phyloP scores from a whole-genome alignment of 139 green algal genomes.

The Yamagishiella unicocca region DNA sequence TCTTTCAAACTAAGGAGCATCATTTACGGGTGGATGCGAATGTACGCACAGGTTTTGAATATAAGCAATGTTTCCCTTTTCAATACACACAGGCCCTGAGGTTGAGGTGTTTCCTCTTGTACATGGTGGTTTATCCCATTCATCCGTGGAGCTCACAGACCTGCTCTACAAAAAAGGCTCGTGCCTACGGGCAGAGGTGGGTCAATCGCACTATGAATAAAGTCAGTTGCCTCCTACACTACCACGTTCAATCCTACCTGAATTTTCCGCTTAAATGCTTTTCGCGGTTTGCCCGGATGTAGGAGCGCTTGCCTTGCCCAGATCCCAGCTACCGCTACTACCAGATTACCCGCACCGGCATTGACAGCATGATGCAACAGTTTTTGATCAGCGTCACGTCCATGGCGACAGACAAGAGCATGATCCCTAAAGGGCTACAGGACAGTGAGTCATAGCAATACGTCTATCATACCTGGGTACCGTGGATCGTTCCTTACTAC shows the following conservation, averaged over 20 bases:
- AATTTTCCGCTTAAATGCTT: too few species aligned
- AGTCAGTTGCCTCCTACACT: too few species aligned
- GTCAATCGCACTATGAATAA: not conserved
- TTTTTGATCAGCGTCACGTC: not conserved
- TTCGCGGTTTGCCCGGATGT: too few species aligned
- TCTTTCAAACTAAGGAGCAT: too few species aligned
- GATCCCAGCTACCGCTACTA: slow-evolving; percentile 14
- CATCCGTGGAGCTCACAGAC: not conserved
- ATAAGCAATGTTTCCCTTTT: too few species aligned
- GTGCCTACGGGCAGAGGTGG: not conserved
- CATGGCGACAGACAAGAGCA: not conserved
- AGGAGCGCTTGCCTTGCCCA: not conserved
- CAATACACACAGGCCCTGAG: not conserved
- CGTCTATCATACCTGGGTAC: not conserved
- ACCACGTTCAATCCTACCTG: too few species aligned
- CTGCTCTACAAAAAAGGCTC: not conserved
- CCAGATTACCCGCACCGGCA: not conserved
- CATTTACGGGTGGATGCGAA: too few species aligned
- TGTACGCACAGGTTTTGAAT: too few species aligned
- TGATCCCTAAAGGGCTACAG: not conserved
- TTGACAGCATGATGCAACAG: slow-evolving; percentile 19
- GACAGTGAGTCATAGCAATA: not conserved
- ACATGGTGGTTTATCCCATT: not conserved
- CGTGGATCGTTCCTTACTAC: too few species aligned
- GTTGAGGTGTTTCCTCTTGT: not conserved